These are phyloP conservation scores for Paracamarosporium sp. DNA, from an alignment of 2,329 filamentous ascomycete genomes.

Conservation along the genomic window DNA sequence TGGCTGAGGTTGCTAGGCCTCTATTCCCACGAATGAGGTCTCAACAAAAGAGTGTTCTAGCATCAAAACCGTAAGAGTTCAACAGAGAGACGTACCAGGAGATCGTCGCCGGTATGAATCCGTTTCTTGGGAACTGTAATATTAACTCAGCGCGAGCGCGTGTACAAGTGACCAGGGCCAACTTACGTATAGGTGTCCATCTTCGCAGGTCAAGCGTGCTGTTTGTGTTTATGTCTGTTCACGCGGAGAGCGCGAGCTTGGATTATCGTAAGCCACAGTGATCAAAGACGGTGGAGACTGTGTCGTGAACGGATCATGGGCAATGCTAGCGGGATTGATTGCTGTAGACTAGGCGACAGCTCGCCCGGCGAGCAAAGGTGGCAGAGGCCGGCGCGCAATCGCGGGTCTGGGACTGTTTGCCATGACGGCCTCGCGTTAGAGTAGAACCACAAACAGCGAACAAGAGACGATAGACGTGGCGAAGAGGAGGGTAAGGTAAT, in stretches of 20 bases:
- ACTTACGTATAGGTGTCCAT: slow-evolving; percentile 50
- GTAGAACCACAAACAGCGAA: slow-evolving; percentile 42
- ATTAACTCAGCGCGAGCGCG: slow-evolving; percentile 23
- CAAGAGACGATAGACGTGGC: slow-evolving; percentile 34
- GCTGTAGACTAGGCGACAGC: slow-evolving; percentile 25
- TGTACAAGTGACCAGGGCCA: not conserved
- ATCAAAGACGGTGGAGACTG: slow-evolving; percentile 18
- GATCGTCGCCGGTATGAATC: slow-evolving; percentile 66
- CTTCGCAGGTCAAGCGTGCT: slow-evolving; percentile 6
- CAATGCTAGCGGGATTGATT: slow-evolving; percentile 16
- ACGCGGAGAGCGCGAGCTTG: not conserved
- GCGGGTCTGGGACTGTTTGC: slow-evolving; percentile 48
- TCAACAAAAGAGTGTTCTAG: not conserved
- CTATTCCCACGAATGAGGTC: no score
- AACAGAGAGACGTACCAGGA: slow-evolving; percentile 63
- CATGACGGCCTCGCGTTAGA: slow-evolving; percentile 50
- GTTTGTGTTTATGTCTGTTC: not conserved
- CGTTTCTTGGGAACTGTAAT: slow-evolving; percentile 56
- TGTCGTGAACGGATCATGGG: slow-evolving; percentile 26
- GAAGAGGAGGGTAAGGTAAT: slow-evolving; percentile 32
- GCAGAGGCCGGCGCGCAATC: slow-evolving; percentile 35
- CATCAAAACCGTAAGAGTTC: not conserved
- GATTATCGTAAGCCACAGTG: slow-evolving; percentile 8
- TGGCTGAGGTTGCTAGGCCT: no score
- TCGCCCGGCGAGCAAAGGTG: slow-evolving; percentile 32